A percentile compares a stretch with the other conserved stretches of the same genome.
Evolutionary conservation across 768 basidiomycete genomes (phyloP).

Genomic region (Boletus reticulatus): DNA sequence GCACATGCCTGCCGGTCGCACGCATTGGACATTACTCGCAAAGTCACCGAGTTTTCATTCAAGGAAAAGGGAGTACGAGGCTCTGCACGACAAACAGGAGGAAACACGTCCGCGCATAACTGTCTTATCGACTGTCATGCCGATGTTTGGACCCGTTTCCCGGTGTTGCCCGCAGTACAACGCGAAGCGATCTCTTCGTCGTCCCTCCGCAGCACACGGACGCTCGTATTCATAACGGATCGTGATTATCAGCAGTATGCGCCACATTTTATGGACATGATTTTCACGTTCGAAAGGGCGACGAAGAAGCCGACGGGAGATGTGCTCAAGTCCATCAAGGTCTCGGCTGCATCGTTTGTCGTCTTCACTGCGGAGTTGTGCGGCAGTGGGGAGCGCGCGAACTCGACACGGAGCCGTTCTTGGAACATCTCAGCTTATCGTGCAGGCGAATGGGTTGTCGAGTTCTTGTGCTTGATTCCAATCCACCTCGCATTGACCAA

Average conservation of each 20-base stretch:
- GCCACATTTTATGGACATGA: constrained; percentile 45
- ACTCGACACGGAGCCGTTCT: background rate
- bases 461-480: constrained; percentile 59
- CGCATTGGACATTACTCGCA: constrained; percentile 51
- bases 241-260: constrained; percentile 34
- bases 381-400: background rate
- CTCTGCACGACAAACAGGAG: constrained; percentile 5
- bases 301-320: constrained; percentile 54
- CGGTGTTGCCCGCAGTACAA: constrained; percentile 51
- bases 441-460: constrained; percentile 61
- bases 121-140: constrained; percentile 52
- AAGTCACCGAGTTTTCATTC: constrained; percentile 56
- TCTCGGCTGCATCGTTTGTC: constrained; percentile 32
- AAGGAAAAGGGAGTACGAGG: constrained; percentile 37
- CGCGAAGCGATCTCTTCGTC: constrained; percentile 41
- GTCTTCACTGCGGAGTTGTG: constrained; percentile 23
- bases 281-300: constrained; percentile 44
- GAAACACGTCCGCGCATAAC: constrained; percentile 39
- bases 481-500: constrained; percentile 60
- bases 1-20: constrained; percentile 38
- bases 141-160: constrained; percentile 61
- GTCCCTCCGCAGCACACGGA: constrained; percentile 30
- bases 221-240: constrained; percentile 45
- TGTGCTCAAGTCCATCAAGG: constrained; percentile 37
- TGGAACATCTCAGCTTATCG: constrained; percentile 40